A percentile compares a stretch with the other conserved stretches of the same genome.
phyloP scores from a whole-genome alignment of 1,284 basidiomycete genomes.

The Marasmius oreades region DNA sequence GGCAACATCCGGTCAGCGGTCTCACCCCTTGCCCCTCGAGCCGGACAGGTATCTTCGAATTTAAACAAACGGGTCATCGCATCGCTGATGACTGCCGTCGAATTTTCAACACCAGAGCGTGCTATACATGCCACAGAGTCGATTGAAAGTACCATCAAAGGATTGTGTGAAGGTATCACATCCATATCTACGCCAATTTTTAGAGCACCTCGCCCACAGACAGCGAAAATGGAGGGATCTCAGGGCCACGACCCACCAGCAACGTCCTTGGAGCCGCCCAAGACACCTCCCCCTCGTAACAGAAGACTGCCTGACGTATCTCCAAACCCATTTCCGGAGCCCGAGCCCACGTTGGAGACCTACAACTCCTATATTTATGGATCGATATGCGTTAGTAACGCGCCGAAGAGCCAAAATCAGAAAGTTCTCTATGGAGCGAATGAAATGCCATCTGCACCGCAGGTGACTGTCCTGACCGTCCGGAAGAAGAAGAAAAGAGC shows the following conservation, averaged over 20 bases:
- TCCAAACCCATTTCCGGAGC: constrained; percentile 64
- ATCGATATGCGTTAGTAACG: constrained; percentile 44
- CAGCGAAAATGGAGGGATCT: background rate
- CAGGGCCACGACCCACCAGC: constrained; percentile 32
- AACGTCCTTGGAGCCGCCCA: constrained; percentile 32
- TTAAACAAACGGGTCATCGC: constrained; percentile 68
- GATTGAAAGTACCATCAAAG: constrained; percentile 63
- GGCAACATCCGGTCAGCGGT: constrained; percentile 21
- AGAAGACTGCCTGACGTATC: constrained; percentile 44
- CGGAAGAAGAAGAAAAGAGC: constrained; percentile 58
- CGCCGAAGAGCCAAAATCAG: constrained; percentile 12
- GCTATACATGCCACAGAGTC: constrained; percentile 67
- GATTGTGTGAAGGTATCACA: constrained; percentile 63
- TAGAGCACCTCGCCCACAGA: constrained; percentile 11
- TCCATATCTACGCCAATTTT: constrained; percentile 23
- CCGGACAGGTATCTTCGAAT: constrained; percentile 60
- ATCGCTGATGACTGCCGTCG: constrained; percentile 67
- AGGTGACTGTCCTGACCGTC: constrained; percentile 55
- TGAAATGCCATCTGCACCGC: constrained; percentile 20
- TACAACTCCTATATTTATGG: constrained; percentile 60
- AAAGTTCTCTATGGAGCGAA: constrained; percentile 13
- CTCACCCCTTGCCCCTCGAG: constrained; percentile 46
- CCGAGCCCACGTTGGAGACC: constrained; percentile 54
- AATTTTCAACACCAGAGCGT: constrained; percentile 69
- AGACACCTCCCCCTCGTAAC: constrained; percentile 45